Evolutionary conservation across 768 basidiomycete species (phyloP), one percentile per base, ranked within the genome.

Genomic region (Sutorius australiensis): DNA sequence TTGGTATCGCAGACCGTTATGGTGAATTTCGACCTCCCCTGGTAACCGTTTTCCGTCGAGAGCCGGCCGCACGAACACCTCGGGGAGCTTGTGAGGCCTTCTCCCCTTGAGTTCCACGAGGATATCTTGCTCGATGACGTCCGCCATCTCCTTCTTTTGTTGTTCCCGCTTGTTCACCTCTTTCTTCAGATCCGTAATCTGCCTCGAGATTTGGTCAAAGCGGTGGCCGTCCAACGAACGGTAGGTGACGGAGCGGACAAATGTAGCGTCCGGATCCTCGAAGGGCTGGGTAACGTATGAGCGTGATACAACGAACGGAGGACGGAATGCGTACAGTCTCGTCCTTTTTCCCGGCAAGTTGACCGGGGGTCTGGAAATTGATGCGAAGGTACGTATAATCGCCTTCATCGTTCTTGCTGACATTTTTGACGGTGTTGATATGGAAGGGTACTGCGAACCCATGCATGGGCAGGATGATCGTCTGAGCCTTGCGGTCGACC

Each of bases 341-440:
- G 67, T 99, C 97, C 73, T 99, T 98, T 76, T 95, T 98, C 27
- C 97, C 95, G 0, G 93, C 89, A 24, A 98, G 83, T 65, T 98
- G 94, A 45, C 97, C 97, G 11, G 97, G 97, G 0, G 95, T 97
- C 69, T 98, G 94, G 75, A 98, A 98, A 72, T 98, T 98, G 70
- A 99, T 93, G 2, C 97, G 84, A 49, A 99, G 79, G 63, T 91
- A 92, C 0, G 94, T 95, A 67, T 86, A 90, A 46, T 98, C 93
- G 6, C 90, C 92, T 71, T 98, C 97, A 57, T 99, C 95, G 58
- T 83, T 97, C 75, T 98, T 98, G 76, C 89, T 94, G 30, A 88
- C 90, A 66, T 95, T 98, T 74, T 99, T 98, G 58, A 99, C 92
- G 2, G 93, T 93, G 65, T 95, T 95, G 72, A 98, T 95, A 67